Base-by-base conservation (phyloP, 2,329 filamentous ascomycete species). In the Ascochyta viciae-villosae region DNA sequence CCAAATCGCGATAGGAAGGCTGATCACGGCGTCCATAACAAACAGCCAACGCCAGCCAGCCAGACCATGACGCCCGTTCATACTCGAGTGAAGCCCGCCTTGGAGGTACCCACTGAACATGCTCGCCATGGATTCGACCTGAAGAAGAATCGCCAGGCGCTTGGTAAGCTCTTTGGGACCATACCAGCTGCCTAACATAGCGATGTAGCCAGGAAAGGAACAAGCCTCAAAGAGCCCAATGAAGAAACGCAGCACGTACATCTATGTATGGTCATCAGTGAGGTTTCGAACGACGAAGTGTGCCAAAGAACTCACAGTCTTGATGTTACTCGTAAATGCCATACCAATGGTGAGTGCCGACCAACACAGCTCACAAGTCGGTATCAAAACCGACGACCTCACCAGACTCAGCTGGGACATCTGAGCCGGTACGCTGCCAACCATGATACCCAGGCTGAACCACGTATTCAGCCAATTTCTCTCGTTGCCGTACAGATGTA, bases 401-500 rank as follows among this genome's bases (percentile, higher is more conserved):
- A 52, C 41, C 13, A 58, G 46, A 13, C 26, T 41, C 10, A 34
- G 15, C 47, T 41, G 47, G 27, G 35, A 31, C 40, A 52, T 45
- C 29, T 50, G 48, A 16, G 48, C 16, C 13, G 48, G 48, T 6
- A 50, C 39, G 22, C 37, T 42, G 22, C 24, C 26, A 16, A 50
- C n/a, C 26, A 37, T 37, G 34, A 41, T 41, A 6, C 24, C 48
- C 15, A 50, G 19, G 12, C 23, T 37, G 34, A 50, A 50, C 31
- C 37, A 50, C 24, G 48, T 50, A 12, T 31, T 42, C 13, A 54
- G 46, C 31, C 46, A 50, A 12, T 52, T 50, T 22, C 45, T 38
- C 34, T 58, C 54, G 19, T 58, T 58, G 15, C 54, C 54, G 29
- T 54, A 42, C 3, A 58, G 43, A 26, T 46, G 42, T 22, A 58